Percentiles rank a stretch among this genome's conserved stretches.
phyloP scores from a whole-genome alignment of 768 basidiomycete genomes.

The Podaxis sp. region DNA sequence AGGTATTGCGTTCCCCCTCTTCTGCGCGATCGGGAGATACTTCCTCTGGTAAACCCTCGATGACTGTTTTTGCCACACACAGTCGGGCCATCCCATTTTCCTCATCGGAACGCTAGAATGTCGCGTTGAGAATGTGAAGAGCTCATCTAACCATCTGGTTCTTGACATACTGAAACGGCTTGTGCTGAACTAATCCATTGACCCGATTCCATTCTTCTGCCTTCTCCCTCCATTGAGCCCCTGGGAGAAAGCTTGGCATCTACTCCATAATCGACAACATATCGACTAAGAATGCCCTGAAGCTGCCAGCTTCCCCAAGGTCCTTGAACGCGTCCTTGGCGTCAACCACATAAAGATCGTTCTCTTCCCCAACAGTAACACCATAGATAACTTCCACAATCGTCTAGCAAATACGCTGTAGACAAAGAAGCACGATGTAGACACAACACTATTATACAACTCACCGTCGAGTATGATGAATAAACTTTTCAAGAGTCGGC shows the following conservation, averaged over 20 bases:
- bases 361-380: constrained; percentile 24
- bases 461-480: constrained; percentile 22
- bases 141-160: not conserved
- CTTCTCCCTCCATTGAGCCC: not conserved
- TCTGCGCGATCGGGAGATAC: no score
- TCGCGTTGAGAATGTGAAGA: no score
- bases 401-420: constrained; percentile 27
- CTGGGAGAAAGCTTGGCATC: not conserved
- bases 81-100: no score
- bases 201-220: not conserved
- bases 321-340: constrained; percentile 27
- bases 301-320: constrained; percentile 25
- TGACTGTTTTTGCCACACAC: no score
- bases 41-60: no score
- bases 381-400: constrained; percentile 35
- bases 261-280: not conserved
- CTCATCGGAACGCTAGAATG: no score
- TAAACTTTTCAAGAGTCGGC: constrained; percentile 16
- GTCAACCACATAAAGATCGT: constrained; percentile 29
- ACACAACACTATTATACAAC: not conserved
- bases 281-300: constrained; percentile 13
- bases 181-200: not conserved
- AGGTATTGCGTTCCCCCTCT: no score
- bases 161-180: not conserved
- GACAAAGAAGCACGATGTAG: not conserved